phyloP scores from a whole-genome alignment of 73 alveolate species.

The Tetrahymena borealis region DNA sequence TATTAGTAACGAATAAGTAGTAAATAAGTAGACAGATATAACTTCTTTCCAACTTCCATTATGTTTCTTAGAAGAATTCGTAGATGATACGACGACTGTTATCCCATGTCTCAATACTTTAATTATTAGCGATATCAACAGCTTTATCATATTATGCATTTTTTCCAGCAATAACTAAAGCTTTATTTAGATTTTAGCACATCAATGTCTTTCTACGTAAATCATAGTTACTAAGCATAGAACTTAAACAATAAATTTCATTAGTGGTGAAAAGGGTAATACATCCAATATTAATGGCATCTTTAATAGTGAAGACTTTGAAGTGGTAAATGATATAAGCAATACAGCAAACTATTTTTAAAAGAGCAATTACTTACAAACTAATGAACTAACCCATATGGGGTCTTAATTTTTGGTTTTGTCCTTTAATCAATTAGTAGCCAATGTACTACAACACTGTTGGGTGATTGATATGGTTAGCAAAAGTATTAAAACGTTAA shows the following conservation, averaged over 20 bases:
- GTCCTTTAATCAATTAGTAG: neutral
- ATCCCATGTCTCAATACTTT: neutral
- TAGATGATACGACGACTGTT: neutral
- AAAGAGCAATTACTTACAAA: neutral
- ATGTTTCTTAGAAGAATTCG: neutral
- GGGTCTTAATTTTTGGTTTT: neutral
- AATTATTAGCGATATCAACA: neutral
- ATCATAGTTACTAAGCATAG: neutral
- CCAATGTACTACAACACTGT: neutral
- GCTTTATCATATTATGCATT: neutral
- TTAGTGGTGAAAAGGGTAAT: neutral
- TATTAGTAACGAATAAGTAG: neutral
- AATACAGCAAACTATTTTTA: neutral
- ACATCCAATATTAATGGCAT: neutral
- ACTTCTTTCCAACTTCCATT: neutral
- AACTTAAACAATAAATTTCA: neutral
- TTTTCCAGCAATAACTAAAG: neutral
- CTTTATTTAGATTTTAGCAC: neutral
- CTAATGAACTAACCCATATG: neutral
- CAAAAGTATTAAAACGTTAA: neutral
- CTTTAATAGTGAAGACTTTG: neutral
- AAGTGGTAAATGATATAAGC: neutral
- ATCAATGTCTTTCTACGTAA: neutral
- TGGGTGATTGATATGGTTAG: neutral
- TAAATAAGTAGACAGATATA: neutral